These are phyloP conservation scores for Lentinula sp. DNA, from an alignment of 768 basidiomycete genomes.

Conservation along the genomic window DNA sequence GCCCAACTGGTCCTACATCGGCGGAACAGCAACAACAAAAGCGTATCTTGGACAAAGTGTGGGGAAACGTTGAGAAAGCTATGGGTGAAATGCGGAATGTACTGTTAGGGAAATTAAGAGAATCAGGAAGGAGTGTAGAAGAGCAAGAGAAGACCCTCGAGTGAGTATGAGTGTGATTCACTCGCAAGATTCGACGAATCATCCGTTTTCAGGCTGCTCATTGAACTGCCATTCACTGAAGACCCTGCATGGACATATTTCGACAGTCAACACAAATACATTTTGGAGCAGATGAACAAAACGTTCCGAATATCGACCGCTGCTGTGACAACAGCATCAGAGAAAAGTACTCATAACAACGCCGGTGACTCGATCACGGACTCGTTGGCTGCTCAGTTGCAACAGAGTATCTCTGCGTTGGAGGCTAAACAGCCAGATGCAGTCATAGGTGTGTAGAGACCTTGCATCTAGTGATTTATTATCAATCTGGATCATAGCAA, in stretches of 20 bases:
- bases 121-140: slow-evolving; percentile 73
- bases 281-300: slow-evolving; percentile 70
- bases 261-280: slow-evolving; percentile 86
- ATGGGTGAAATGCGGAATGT: slow-evolving; percentile 86
- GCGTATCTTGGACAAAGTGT: slow-evolving; percentile 92
- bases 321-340: slow-evolving; percentile 50
- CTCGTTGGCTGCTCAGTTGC: slow-evolving; percentile 53
- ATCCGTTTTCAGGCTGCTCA: slow-evolving; percentile 55
- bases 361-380: slow-evolving; percentile 32
- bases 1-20: slow-evolving; percentile 32
- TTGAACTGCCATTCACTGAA: slow-evolving; percentile 80
- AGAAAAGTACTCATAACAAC: slow-evolving; percentile 30
- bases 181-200: neutral
- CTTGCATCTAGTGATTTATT: neutral
- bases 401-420: slow-evolving; percentile 49
- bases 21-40: slow-evolving; percentile 74
- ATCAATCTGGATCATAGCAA: slow-evolving; percentile 36
- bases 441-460: slow-evolving; percentile 42
- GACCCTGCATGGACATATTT: slow-evolving; percentile 97
- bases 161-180: slow-evolving; percentile 35
- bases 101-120: slow-evolving; percentile 73
- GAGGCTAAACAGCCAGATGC: slow-evolving; percentile 60
- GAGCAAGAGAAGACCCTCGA: slow-evolving; percentile 98
- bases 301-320: slow-evolving; percentile 48
- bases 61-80: slow-evolving; percentile 90